Evolutionary conservation across 1,139 yeast genomes (phyloP), one percentile per base, ranked within the genome.

Genomic region (Yamadazyma triangularis): DNA sequence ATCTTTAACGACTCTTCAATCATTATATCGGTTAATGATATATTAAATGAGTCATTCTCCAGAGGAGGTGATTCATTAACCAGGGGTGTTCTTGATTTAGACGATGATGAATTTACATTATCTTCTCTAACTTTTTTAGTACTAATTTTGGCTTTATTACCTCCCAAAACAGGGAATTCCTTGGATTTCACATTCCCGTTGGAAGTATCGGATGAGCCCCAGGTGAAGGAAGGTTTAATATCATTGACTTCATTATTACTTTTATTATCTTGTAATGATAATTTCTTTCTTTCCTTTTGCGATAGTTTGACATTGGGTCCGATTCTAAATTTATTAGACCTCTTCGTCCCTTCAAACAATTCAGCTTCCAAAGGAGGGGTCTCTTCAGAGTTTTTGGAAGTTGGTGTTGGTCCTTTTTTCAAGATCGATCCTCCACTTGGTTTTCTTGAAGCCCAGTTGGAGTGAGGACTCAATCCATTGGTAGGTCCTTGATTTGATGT

Each of bases 251-350:
- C 31, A 10, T 8, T 18, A 18, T 18, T 18, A 18, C 8, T 7
- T 7, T 28, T 19, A 11, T 15, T 14, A 16, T 18, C 19, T 16
- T 30, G 34, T 2, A 21, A 13, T 4, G 36, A 51, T 25, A 53
- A 43, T 35, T 58, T 64, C 46, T 69, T 70, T 18, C 79, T 50
- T 45, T 74, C 79, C 43, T 71, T 73, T 41, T 75, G 80, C 2
- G 80, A 72, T 7, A 72, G 43, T 39, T 60, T 58, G 16, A 51
- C 39, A 2, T 57, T 51, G 1, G 71, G 69, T 0, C 64, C 63
- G 15, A 66, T 48, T 41, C 56, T 64, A 8, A 51, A 42, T 35
- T 57, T 63, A n/a, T 45, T 34, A 2, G 34, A 35, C 35, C 48
- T 56, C 20, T 36, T 43, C 12, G 10, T 22, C 15, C 18, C 27